These are phyloP conservation scores for Tetragonia tetragonoides DNA, from an alignment of 148 eudicot species.

Conservation along the genomic window DNA sequence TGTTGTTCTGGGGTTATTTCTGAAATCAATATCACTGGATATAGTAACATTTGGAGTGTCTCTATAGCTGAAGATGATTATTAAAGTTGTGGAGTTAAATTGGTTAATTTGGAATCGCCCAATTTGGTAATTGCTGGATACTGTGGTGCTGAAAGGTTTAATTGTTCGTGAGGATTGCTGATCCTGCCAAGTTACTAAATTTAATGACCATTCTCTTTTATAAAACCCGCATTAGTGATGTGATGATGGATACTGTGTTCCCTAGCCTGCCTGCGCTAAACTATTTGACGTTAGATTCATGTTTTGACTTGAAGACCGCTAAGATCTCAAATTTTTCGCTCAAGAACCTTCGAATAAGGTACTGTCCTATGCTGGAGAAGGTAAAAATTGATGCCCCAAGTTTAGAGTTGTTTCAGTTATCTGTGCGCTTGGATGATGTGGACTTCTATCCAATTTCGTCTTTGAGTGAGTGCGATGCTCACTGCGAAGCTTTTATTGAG, in stretches of 20 bases:
- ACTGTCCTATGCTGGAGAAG: background rate
- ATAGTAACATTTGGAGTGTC: background rate
- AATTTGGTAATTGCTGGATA: too few relatives aligned
- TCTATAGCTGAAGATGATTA: background rate
- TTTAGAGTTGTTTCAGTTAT: background rate
- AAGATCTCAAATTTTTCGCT: background rate
- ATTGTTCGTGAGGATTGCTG: background rate
- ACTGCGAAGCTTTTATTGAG: background rate
- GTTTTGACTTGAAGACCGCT: background rate
- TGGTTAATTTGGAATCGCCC: background rate
- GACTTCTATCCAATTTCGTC: background rate
- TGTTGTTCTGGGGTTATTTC: background rate
- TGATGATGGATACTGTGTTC: background rate
- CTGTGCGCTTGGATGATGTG: background rate
- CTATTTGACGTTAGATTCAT: background rate
- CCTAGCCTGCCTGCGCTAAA: background rate
- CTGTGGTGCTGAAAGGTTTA: too few relatives aligned
- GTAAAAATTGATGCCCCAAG: background rate
- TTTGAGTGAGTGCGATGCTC: background rate
- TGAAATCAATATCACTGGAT: background rate
- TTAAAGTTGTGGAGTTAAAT: too few relatives aligned
- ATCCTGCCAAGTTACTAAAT: background rate
- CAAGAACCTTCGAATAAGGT: background rate
- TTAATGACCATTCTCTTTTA: background rate
- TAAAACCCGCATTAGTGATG: background rate